These are phyloP conservation scores for Amaranthus tricolor DNA, from an alignment of 179 eudicot species.

Conservation along the genomic window DNA sequence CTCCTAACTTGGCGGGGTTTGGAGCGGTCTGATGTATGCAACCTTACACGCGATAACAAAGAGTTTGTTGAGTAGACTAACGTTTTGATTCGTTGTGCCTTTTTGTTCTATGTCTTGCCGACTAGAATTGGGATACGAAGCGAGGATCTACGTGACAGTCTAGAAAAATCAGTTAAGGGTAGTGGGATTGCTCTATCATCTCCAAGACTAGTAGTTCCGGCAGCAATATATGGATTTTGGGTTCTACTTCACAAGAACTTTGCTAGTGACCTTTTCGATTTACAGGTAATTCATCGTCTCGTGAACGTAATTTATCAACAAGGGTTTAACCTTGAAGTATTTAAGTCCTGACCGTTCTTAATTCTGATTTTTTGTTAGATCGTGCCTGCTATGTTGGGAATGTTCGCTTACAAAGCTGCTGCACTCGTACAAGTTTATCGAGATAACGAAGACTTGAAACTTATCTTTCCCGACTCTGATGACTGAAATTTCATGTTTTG, in stretches of 20 bases:
- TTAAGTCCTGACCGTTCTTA: neutral
- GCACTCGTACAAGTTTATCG: slow-evolving; percentile 91
- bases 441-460: slow-evolving; percentile 80
- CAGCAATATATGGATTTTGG: slow-evolving; percentile 84
- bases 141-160: slow-evolving; percentile 58
- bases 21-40: too few species aligned
- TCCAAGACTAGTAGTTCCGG: slow-evolving; percentile 85
- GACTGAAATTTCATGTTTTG: slow-evolving; percentile 17
- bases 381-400: slow-evolving; percentile 83
- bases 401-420: slow-evolving; percentile 95
- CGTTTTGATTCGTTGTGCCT: neutral
- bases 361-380: slow-evolving; percentile 45
- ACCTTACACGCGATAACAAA: too few species aligned
- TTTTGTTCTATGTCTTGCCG: neutral
- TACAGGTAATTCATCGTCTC: slow-evolving; percentile 50
- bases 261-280: slow-evolving; percentile 60
- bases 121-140: slow-evolving; percentile 87
- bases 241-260: slow-evolving; percentile 59
- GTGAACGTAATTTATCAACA: neutral
- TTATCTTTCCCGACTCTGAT: slow-evolving; percentile 56
- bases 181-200: slow-evolving; percentile 86
- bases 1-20: too few species aligned
- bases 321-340: neutral
- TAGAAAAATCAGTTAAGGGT: slow-evolving; percentile 66
- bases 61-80: neutral